Evolutionary conservation across 768 basidiomycete species (phyloP), one percentile per base, ranked within the genome.

Genomic region (Saitozyma podzolica): DNA sequence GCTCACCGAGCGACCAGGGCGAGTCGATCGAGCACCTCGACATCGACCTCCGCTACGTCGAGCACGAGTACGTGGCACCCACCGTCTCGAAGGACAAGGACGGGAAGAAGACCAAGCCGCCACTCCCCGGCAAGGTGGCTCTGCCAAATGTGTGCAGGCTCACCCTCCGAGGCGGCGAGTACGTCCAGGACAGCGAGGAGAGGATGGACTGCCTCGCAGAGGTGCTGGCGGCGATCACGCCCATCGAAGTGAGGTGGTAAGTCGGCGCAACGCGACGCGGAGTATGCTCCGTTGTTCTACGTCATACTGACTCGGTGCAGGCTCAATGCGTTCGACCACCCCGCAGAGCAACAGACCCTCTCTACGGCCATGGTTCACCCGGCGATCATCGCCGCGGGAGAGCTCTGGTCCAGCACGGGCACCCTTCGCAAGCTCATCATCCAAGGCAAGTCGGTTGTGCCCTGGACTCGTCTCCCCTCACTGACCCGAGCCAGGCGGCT

Each of bases 121-220:
- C 49, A 14, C 43, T 29, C 39, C 37, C 48, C 40, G 52, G 37
- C 6, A 13, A 49, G 20, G 19, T 76, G 49, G 43, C 71, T 48
- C 59, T 76, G 1, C 74, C 74, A 17, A 55, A 56, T 43, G 71
- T 71, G 9, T 49, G 59, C 39, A 43, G 47, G 11, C 51, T 76
- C 19, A 76, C 72, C 4, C 55, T 76, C 17, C 50, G 74, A 47
- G 74, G 74, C 40, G 74, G 73, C 7, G 74, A 76, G 60, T 73
- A 67, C 51, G 60, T 64, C 10, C 72, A 73, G 40, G 74, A 76
- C 43, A 59, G 61, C 52, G 74, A 73, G n/a, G 63, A 64, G 49
- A 50, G 68, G 43, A 73, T 73, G 69, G 69, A 71, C 14, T 56
- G 58, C 14, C 57, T 76, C 14, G 54, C 59, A 9, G 72, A 76